Evolutionary conservation across 2,329 filamentous ascomycete genomes (phyloP).

Genomic region (Juglanconis sp.): DNA sequence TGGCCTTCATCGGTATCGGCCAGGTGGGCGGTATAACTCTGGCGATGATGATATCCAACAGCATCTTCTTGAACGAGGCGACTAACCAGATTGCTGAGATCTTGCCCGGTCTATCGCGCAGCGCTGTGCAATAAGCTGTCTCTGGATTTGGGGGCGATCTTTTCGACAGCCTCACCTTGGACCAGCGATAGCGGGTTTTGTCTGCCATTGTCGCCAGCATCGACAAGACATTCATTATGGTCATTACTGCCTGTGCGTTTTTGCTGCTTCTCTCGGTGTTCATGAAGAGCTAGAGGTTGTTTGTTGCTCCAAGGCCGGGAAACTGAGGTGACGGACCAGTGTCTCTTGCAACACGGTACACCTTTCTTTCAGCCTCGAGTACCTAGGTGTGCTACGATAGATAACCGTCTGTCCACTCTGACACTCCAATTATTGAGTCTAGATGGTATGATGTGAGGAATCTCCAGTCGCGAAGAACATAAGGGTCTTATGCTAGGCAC

Average conservation of each 20-base stretch:
- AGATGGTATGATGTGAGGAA: too few relatives aligned
- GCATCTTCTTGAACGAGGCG: conserved; percentile 32
- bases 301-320: not conserved
- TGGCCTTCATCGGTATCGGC: conserved; percentile 33
- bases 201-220: not conserved
- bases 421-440: too few relatives aligned
- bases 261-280: not conserved
- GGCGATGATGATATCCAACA: conserved; percentile 30
- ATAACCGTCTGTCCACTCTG: too few relatives aligned
- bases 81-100: not conserved
- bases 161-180: not conserved
- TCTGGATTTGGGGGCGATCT: not conserved
- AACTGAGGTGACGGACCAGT: too few relatives aligned
- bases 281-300: not conserved
- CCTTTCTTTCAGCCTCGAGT: too few relatives aligned
- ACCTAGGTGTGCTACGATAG: too few relatives aligned
- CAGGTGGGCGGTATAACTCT: conserved; percentile 32
- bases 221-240: not conserved
- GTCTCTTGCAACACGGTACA: too few relatives aligned
- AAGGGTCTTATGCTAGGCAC: too few relatives aligned
- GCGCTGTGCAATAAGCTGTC: not conserved
- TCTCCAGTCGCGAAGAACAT: too few relatives aligned
- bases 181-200: not conserved
- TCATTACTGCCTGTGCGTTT: not conserved
- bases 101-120: not conserved